Percentiles rank a stretch among this genome's conserved stretches.
Conservation (phyloP, 2,329 filamentous ascomycete species). For the Rutstroemia sp. region DNA sequence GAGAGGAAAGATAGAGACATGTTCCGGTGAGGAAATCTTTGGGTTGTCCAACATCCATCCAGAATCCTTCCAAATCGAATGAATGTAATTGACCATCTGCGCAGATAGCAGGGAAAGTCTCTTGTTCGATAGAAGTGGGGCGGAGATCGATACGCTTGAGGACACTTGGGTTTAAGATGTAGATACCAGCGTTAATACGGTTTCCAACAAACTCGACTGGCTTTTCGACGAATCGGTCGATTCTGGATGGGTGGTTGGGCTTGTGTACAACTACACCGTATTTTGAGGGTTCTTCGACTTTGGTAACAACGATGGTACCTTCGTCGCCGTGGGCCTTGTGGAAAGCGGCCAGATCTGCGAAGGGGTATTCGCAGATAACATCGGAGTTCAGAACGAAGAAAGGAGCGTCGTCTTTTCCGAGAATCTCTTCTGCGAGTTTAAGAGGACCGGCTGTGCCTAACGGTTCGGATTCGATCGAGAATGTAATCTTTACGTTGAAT, state of each 20-base stretch:
- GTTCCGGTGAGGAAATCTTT: constrained; percentile 97
- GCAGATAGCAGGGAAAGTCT: constrained; percentile 94
- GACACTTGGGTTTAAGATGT: constrained; percentile 91
- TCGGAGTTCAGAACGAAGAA: constrained; percentile 99
- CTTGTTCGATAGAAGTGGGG: constrained; percentile 96
- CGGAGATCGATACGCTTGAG: constrained; percentile 89
- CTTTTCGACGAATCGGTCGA: constrained; percentile 99
- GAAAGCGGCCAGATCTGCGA: constrained; percentile 82
- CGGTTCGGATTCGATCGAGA: constrained; percentile 93
- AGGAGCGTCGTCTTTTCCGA: constrained; percentile 86
- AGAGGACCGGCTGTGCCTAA: constrained; percentile 91
- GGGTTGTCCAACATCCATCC: constrained; percentile 98
- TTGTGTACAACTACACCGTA: constrained; percentile 99
- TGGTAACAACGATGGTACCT: constrained; percentile 96
- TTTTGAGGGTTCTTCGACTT: constrained; percentile 98
- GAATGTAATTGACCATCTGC: constrained; percentile 87
- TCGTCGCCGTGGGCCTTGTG: constrained; percentile 91
- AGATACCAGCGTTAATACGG: constrained; percentile 97
- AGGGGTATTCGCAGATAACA: constrained; percentile 96
- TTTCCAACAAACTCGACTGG: constrained; percentile 97
- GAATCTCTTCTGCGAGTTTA: constrained; percentile 87
- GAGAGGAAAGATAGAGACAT: constrained; percentile 88
- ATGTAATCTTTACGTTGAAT: constrained; percentile 92
- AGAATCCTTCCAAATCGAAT: constrained; percentile 94
- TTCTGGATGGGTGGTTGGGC: constrained; percentile 80